Evolutionary conservation across 805 yeast genomes (phyloP), one percentile per base, ranked within the genome.

Genomic region (Cyberlindnera japonica): DNA sequence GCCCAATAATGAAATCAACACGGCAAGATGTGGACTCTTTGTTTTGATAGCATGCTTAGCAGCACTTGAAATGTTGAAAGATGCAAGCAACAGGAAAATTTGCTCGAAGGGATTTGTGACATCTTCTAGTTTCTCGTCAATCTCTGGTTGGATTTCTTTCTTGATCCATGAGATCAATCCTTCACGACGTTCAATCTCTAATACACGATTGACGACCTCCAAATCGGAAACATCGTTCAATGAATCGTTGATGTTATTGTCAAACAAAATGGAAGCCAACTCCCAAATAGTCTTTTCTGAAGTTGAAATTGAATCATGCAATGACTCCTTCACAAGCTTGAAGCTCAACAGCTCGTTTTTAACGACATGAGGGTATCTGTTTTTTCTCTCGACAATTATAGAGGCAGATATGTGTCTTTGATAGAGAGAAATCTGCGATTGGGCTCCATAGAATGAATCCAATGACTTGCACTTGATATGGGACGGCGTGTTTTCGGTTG

Each of bases 1-100:
- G 24, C 86, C 95, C 7, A 83, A 58, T 31, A 84, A 63, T 0
- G 96, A 72, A 11, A 91, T 59, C 20, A 87, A 54, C 0, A 77
- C 77, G 0, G 95, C 79, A 15, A 91, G 61, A 58, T 90, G 95
- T 5, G 74, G 62, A 52, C 85, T 84, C 8, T 72, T 71, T 1
- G 83, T 61, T n/a, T 71, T 63, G 2, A 79, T 61, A 1, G 96
- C 90, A 3, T 66, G 44, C 22, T 68, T 66, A 6, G 81, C 67
- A 1, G 98, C 97, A 20, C 68, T 67, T 8, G 71, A 64, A 21
- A 87, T 53, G 41, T 81, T 75, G 39, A 83, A 80, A 5, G 74
- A 65, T 23, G 78, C 68, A 9, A 83, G 46, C 19, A 65, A 55
- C 3, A 72, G 54, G 54, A 76, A 79, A 0, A 83, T 69, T 17